A percentile compares a stretch with the other conserved stretches of the same genome.
Conservation (phyloP, 208 protist species). For the Trypanosoma congolense region DNA sequence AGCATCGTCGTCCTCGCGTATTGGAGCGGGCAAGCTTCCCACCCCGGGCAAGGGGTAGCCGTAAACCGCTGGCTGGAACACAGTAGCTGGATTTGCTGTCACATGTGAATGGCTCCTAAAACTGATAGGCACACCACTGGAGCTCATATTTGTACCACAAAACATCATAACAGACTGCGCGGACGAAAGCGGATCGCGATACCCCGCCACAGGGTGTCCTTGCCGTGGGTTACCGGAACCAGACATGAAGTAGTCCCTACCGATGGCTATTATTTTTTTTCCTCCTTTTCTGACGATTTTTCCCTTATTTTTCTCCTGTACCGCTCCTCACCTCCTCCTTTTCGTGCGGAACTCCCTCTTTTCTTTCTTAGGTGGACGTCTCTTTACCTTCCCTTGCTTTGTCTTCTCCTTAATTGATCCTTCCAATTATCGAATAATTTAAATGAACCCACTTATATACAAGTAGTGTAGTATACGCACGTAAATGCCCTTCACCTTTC, state of each 20-base stretch:
- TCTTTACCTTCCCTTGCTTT: too few species aligned
- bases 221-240: constrained; percentile 1
- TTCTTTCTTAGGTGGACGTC: too few species aligned
- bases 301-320: not conserved
- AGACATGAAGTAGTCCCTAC: constrained; percentile 8
- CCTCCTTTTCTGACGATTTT: constrained; percentile 9
- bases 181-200: not conserved
- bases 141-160: constrained; percentile 5
- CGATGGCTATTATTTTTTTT: not conserved
- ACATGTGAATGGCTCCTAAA: constrained; percentile 1
- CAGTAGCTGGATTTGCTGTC: not conserved
- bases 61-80: constrained; percentile 1
- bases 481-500: too few species aligned
- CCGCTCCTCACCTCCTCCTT: not conserved
- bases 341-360: not conserved
- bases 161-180: constrained; percentile 16
- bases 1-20: constrained; percentile 13
- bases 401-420: too few species aligned
- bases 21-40: not conserved
- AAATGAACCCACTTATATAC: too few species aligned
- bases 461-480: too few species aligned
- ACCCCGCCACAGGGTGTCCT: not conserved
- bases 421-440: too few species aligned
- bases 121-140: not conserved
- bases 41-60: not conserved